A percentile compares a stretch with the other conserved stretches of the same genome.
phyloP scores from a whole-genome alignment of 1,284 basidiomycete genomes.

The Heimioporus punctisporus region DNA sequence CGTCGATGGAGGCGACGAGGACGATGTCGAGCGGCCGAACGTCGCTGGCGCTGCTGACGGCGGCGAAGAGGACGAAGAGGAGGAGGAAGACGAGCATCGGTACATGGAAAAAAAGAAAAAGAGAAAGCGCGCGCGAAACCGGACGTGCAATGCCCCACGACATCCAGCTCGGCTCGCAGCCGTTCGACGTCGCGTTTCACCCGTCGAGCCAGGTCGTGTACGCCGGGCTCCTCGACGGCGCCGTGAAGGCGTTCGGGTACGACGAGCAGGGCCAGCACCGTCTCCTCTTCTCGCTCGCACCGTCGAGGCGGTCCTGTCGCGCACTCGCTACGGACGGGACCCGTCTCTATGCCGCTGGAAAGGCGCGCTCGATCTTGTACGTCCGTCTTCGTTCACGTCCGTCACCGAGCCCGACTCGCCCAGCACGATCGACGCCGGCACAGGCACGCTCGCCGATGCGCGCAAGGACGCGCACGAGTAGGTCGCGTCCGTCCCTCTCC shows the following conservation, averaged over 20 bases:
- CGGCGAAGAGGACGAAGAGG: slow-evolving; percentile 11
- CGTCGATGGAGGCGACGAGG: slow-evolving; percentile 89
- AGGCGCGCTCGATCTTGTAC: slow-evolving; percentile 80
- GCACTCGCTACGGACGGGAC: slow-evolving; percentile 71
- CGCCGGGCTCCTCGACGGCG: slow-evolving; percentile 80
- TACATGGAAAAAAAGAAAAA: slow-evolving; percentile 21
- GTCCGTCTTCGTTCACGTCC: slow-evolving; percentile 33
- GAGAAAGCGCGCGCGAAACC: not conserved
- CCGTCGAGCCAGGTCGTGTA: slow-evolving; percentile 73
- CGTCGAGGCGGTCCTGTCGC: slow-evolving; percentile 78
- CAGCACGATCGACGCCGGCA: slow-evolving; percentile 72
- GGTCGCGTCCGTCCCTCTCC: slow-evolving; percentile 36
- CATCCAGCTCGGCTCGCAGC: slow-evolving; percentile 73
- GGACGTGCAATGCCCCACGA: slow-evolving; percentile 32
- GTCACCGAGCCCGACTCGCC: slow-evolving; percentile 5
- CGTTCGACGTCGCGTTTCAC: slow-evolving; percentile 91
- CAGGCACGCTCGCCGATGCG: slow-evolving; percentile 64
- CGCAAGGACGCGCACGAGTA: slow-evolving; percentile 80
- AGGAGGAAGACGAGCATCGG: slow-evolving; percentile 23
- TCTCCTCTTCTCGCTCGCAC: slow-evolving; percentile 56
- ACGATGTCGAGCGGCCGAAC: slow-evolving; percentile 75
- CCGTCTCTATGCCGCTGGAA: slow-evolving; percentile 80
- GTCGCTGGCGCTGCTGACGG: slow-evolving; percentile 31
- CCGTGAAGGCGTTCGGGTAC: slow-evolving; percentile 81
- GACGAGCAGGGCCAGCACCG: slow-evolving; percentile 63